phyloP scores from a whole-genome alignment of 2,329 filamentous ascomycete genomes.

The Fusarium xylarioides region DNA sequence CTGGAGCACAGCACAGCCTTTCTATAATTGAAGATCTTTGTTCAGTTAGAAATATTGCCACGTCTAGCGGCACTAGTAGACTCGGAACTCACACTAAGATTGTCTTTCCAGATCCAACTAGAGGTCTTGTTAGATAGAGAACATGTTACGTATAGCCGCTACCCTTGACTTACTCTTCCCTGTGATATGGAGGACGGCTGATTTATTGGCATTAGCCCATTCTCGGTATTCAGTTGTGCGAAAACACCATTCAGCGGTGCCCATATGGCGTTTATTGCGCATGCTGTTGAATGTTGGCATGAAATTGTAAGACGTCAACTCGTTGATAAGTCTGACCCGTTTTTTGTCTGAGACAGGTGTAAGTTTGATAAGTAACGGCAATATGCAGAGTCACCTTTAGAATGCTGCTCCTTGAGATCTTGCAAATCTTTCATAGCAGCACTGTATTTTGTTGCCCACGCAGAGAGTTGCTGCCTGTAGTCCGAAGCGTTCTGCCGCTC shows the following conservation, averaged over 20 bases:
- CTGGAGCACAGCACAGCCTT: not conserved
- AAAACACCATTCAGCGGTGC: slow-evolving; percentile 22
- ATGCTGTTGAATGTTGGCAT: slow-evolving; percentile 9
- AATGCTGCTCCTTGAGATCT: not conserved
- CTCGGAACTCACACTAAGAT: not conserved
- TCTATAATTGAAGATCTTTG: not conserved
- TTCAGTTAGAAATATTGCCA: not conserved
- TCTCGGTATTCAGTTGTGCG: not conserved
- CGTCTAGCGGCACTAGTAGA: not conserved
- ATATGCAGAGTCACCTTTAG: not conserved
- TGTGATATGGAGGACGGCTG: slow-evolving; percentile 8
- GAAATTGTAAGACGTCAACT: slow-evolving; percentile 7
- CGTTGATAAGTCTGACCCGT: not conserved
- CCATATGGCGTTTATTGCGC: slow-evolving; percentile 14
- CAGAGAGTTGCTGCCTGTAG: not conserved
- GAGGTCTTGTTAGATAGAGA: fast-evolving
- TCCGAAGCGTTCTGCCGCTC: slow-evolving; percentile 1
- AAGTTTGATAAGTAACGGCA: fast-evolving
- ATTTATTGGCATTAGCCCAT: not conserved
- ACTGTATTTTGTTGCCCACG: not conserved
- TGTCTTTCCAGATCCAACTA: slow-evolving; percentile 32
- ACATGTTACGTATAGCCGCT: fast-evolving
- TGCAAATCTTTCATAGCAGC: not conserved
- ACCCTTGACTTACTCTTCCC: slow-evolving; percentile 14
- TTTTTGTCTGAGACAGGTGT: not conserved